Percentiles rank a stretch among this genome's conserved stretches.
Evolutionary conservation across 2,329 filamentous ascomycete species (phyloP).

Genomic region (Myrmaecium sp.): DNA sequence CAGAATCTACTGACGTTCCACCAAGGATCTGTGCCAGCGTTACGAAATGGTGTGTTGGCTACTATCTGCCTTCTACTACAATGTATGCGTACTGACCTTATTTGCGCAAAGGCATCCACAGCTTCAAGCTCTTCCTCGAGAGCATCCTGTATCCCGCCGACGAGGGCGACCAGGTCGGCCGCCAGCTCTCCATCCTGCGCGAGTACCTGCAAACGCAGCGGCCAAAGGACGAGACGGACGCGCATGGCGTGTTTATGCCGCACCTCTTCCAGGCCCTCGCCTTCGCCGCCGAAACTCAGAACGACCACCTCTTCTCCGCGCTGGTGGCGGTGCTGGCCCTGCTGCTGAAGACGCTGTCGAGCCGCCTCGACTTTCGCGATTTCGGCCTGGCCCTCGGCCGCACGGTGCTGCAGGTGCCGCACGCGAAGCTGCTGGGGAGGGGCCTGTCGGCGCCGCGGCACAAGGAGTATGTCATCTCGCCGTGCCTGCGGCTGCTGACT

Average conservation of each 20-base stretch:
- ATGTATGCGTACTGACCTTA: conserved; percentile 6
- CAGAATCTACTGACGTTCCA: conserved; percentile 20
- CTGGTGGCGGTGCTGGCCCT: conserved; percentile 68
- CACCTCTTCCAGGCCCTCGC: conserved; percentile 83
- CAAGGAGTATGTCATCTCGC: conserved; percentile 79
- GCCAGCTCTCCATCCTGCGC: conserved; percentile 42
- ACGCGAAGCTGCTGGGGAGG: conserved; percentile 63
- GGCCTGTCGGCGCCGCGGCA: conserved; percentile 64
- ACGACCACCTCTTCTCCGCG: conserved; percentile 65
- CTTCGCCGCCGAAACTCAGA: conserved; percentile 61
- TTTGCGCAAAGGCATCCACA: conserved; percentile 41
- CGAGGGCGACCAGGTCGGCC: conserved; percentile 28
- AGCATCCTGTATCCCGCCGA: conserved; percentile 37
- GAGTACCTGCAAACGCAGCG: conserved; percentile 51
- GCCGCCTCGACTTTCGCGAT: conserved; percentile 53
- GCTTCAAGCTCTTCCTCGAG: conserved; percentile 57
- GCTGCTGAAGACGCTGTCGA: conserved; percentile 62
- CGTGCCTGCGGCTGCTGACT: conserved; percentile 67
- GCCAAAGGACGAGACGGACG: conserved; percentile 36
- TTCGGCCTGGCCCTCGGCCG: conserved; percentile 66
- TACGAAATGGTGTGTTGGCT: conserved; percentile 14
- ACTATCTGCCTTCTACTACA: background rate
- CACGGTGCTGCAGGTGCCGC: conserved; percentile 62
- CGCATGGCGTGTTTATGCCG: conserved; percentile 50
- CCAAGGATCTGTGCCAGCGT: conserved; percentile 14